Evolutionary conservation across 345 rosid species (phyloP).

Genomic region (Corchorus olitorius): DNA sequence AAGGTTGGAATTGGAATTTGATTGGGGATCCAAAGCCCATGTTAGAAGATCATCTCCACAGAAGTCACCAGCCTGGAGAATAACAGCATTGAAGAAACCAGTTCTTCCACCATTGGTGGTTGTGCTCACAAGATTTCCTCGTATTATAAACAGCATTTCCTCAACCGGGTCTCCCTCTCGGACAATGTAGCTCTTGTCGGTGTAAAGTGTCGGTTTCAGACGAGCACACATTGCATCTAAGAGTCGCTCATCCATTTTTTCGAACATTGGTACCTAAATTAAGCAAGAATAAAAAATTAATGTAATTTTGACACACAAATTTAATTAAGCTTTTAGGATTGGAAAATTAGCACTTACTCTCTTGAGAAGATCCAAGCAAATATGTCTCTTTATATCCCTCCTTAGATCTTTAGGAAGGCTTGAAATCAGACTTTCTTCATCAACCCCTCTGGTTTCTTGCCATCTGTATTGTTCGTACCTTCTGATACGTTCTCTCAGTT

Average conservation of each 20-base stretch:
- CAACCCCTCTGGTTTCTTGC: slow-evolving; percentile 90
- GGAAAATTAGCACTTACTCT: slow-evolving; percentile 44
- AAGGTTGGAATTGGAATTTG: slow-evolving; percentile 40
- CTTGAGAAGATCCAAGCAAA: slow-evolving; percentile 65
- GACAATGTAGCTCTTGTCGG: slow-evolving; percentile 50
- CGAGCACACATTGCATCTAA: slow-evolving; percentile 78
- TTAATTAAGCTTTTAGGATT: too few species aligned
- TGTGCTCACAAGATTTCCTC: slow-evolving; percentile 52
- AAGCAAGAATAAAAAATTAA: not conserved
- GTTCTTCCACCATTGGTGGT: slow-evolving; percentile 76
- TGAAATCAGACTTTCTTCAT: slow-evolving; percentile 57
- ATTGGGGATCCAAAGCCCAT: slow-evolving; percentile 71
- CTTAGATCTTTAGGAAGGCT: slow-evolving; percentile 79
- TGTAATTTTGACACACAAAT: not conserved
- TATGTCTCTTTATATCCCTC: slow-evolving; percentile 81
- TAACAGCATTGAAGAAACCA: slow-evolving; percentile 58
- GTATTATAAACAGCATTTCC: slow-evolving; percentile 74
- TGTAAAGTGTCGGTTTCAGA: slow-evolving; percentile 62
- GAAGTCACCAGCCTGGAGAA: slow-evolving; percentile 64
- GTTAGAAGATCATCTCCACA: slow-evolving; percentile 82
- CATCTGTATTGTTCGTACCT: slow-evolving; percentile 79
- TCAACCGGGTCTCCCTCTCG: slow-evolving; percentile 75
- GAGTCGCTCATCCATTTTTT: slow-evolving; percentile 74
- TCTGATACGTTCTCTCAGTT: slow-evolving; percentile 60
- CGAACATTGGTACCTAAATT: slow-evolving; percentile 70